Evolutionary conservation across 2,329 filamentous ascomycete genomes (phyloP), one percentile per base, ranked within the genome.

Genomic region (Fusarium armeniacum): DNA sequence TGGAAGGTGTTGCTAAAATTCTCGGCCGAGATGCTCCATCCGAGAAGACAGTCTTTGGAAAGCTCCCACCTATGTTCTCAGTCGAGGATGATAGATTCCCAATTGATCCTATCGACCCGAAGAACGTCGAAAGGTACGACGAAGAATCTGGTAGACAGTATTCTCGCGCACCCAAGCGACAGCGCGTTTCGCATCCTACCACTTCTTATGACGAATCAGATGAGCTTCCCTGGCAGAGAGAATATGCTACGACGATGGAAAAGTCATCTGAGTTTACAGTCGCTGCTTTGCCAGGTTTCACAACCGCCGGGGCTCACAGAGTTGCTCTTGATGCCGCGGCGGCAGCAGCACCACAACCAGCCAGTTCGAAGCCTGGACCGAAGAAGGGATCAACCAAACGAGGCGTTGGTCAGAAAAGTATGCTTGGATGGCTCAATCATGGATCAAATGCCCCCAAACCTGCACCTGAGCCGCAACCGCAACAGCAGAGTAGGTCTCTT

Each of bases 1-100:
- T 96, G 13, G 83, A 86, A 40, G 87, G 88, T 32, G 86, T 96
- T 10, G 91, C 91, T 6, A 88, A 85, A 50, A 95, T 97, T 20
- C 81, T 98, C 6, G 80, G 86, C 9, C 86, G 93, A 60, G 78
- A 83, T 1, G 84, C 88, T 36, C 91, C 92, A 12, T 79, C 84
- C 2, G 81, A 87, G 51, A 79, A 84, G 49, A 78, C 81, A 32
- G 84, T 93, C 46, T 85, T 85, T 53, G 83, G 85, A 53, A 78
- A 78, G 8, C 80, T 89, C 41, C 84, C 86, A 1, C 76, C 79
- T 24, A 84, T 90, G 79, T 86, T 85, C 59, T 84, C 81, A 44
- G 81, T 83, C 1, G 89, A 92, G 72, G 93, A 96, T 76, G 87
- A 92, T 67, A 76, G 85, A 13, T 93, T 90, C 80, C 91, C 92